Evolutionary conservation across 768 basidiomycete genomes (phyloP).

Genomic region (Hygrocybe punicea): DNA sequence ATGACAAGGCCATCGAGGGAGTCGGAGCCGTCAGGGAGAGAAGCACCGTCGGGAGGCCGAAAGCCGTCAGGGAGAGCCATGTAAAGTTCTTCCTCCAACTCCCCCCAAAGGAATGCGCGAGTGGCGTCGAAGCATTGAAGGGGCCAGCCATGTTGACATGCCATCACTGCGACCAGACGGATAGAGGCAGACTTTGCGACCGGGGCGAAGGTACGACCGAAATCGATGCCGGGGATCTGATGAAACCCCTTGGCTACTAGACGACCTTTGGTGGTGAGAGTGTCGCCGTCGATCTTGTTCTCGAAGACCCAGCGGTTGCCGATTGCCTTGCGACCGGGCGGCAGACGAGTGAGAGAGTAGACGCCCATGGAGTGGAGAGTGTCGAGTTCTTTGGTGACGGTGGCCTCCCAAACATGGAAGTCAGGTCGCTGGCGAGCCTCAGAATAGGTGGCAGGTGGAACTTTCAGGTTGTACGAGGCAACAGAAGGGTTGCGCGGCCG

Average conservation of each 20-base stretch:
- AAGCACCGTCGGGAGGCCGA: slow-evolving; percentile 1
- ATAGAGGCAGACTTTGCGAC: slow-evolving; percentile 24
- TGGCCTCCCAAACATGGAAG: slow-evolving; percentile 19
- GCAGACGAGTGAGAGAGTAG: slow-evolving; percentile 23
- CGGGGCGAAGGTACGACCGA: slow-evolving; percentile 14
- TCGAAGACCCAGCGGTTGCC: slow-evolving; percentile 34
- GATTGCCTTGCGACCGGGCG: slow-evolving; percentile 26
- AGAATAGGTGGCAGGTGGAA: slow-evolving; percentile 14
- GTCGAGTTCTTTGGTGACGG: slow-evolving; percentile 21
- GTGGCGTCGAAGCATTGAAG: slow-evolving; percentile 23
- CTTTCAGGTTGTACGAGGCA: slow-evolving; percentile 7
- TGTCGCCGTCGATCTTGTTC: slow-evolving; percentile 37
- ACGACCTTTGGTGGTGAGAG: slow-evolving; percentile 28
- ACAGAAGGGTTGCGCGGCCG: background rate
- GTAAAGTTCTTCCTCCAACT: slow-evolving; percentile 12
- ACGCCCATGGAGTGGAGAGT: slow-evolving; percentile 21
- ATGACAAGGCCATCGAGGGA: slow-evolving; percentile 13
- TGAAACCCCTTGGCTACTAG: slow-evolving; percentile 13
- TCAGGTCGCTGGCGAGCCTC: slow-evolving; percentile 21
- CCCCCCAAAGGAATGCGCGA: slow-evolving; percentile 1
- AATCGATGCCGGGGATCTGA: slow-evolving; percentile 30
- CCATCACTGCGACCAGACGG: slow-evolving; percentile 10
- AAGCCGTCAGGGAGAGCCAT: slow-evolving; percentile 7
- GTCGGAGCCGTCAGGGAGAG: background rate
- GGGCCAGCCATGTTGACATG: slow-evolving; percentile 10